Conservation (phyloP, 148 eudicot genomes). For the Tetragonia tetragonoides region DNA sequence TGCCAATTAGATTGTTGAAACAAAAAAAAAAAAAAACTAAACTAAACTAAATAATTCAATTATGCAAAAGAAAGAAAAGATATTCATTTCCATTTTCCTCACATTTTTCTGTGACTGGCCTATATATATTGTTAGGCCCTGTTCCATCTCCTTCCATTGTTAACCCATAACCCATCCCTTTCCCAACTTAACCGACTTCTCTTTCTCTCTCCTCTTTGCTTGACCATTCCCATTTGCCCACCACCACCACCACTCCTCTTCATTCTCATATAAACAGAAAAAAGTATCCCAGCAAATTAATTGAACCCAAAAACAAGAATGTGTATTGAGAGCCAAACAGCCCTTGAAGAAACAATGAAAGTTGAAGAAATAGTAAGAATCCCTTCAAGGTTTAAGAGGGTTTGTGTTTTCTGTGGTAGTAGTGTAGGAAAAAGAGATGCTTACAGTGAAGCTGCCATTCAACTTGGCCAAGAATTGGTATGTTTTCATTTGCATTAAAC, state of each 20-base stretch:
- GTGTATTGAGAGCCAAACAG: slow-evolving; percentile 28
- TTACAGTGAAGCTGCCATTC: slow-evolving; percentile 50
- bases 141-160: not conserved
- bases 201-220: not conserved
- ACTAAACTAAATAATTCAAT: no score
- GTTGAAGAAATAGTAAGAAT: not conserved
- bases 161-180: not conserved
- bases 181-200: slow-evolving; percentile 23
- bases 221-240: slow-evolving; percentile 22
- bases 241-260: slow-evolving; percentile 11
- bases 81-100: no score
- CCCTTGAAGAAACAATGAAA: slow-evolving; percentile 20
- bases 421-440: slow-evolving; percentile 49
- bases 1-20: no score
- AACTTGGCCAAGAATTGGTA: slow-evolving; percentile 56
- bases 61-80: not conserved
- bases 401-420: slow-evolving; percentile 63
- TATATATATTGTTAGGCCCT: slow-evolving; percentile 2
- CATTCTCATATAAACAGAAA: not conserved
- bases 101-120: no score
- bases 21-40: no score
- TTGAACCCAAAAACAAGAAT: not conserved
- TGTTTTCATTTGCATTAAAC: not conserved
- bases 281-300: not conserved
- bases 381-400: slow-evolving; percentile 49